Evolutionary conservation across 768 basidiomycete species (phyloP).

Genomic region (Mycena polygramma): DNA sequence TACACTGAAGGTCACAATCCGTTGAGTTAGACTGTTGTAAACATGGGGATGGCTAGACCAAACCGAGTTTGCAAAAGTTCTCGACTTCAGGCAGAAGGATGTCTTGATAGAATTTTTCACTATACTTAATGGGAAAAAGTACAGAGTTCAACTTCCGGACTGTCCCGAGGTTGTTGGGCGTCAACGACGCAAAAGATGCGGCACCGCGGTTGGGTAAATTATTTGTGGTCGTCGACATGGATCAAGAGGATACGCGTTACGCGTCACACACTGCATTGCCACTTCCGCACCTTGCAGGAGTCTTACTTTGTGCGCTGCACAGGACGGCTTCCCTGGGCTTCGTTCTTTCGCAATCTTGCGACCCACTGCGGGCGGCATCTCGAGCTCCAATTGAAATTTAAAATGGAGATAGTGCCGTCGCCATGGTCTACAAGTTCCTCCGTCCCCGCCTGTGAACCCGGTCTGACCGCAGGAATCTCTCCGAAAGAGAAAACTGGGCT

Average conservation of each 20-base stretch:
- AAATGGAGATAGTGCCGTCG: conserved; percentile 22
- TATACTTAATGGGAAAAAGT: conserved; percentile 83
- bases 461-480: conserved; percentile 33
- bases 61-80: conserved; percentile 90
- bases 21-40: conserved; percentile 28
- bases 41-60: conserved; percentile 47
- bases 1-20: conserved; percentile 67
- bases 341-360: too few relatives aligned
- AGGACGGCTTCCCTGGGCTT: too few relatives aligned
- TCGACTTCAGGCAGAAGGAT: conserved; percentile 83
- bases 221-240: conserved; percentile 32
- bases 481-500: not conserved
- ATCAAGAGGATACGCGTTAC: not conserved
- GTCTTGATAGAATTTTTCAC: conserved; percentile 89
- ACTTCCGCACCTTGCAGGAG: not conserved
- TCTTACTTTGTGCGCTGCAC: too few relatives aligned
- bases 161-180: conserved; percentile 87
- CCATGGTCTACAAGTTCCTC: conserved; percentile 9
- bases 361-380: conserved; percentile 4
- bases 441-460: conserved; percentile 26
- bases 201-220: conserved; percentile 28
- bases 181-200: conserved; percentile 79
- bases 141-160: conserved; percentile 79
- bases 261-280: not conserved
- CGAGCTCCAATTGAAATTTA: not conserved